Conservation (phyloP, 148 eudicot genomes). For the Silene latifolia region DNA sequence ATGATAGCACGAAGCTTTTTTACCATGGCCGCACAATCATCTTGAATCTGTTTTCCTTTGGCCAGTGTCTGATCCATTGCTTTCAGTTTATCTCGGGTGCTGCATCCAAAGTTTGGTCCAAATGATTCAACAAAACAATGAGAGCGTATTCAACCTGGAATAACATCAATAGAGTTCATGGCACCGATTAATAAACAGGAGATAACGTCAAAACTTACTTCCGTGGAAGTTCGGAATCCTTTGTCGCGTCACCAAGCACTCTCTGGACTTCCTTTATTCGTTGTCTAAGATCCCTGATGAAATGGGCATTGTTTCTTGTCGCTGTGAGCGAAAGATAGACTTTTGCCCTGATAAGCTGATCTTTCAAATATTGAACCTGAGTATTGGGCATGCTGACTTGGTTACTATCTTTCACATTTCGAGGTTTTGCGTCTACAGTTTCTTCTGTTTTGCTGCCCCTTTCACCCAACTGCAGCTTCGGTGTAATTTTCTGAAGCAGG, state of each 20-base stretch:
- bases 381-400: conserved; percentile 39
- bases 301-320: conserved; percentile 77
- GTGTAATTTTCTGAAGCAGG: conserved; percentile 36
- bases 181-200: neutral
- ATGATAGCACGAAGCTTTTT: conserved; percentile 97
- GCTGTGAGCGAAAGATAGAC: conserved; percentile 78
- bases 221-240: conserved; percentile 73
- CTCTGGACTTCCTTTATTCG: conserved; percentile 81
- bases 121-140: neutral
- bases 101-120: conserved; percentile 27
- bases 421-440: conserved; percentile 20
- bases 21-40: conserved; percentile 78
- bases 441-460: conserved; percentile 26
- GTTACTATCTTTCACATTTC: conserved; percentile 40
- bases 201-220: conserved; percentile 41
- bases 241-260: conserved; percentile 72
- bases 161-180: neutral
- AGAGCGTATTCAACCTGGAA: neutral
- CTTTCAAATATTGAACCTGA: conserved; percentile 70
- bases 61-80: conserved; percentile 86
- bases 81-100: conserved; percentile 66
- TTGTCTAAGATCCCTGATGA: conserved; percentile 75
- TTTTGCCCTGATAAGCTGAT: conserved; percentile 75
- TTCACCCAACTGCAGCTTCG: conserved; percentile 24
- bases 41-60: conserved; percentile 85